Conservation (phyloP, 106 monocot species). For the Triglochin maritima region DNA sequence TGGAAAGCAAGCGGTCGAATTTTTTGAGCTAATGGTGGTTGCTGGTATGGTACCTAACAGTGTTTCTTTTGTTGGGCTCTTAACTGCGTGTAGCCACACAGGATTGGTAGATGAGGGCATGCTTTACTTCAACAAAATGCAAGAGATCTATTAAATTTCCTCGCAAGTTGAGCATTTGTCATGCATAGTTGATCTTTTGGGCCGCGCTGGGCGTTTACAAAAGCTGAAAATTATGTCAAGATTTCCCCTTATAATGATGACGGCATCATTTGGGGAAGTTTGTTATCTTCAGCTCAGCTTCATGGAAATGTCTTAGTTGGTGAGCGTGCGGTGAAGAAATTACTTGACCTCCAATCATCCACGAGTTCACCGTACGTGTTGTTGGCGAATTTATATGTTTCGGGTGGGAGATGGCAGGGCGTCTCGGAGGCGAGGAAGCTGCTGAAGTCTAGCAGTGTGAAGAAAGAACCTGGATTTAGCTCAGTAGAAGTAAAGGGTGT, state of each 20-base stretch:
- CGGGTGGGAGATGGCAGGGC: conserved; percentile 35
- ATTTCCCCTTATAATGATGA: conserved; percentile 25
- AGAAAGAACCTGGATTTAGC: conserved; percentile 42
- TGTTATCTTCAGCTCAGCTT: conserved; percentile 53
- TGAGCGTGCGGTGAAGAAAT: conserved; percentile 30
- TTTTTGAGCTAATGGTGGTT: conserved; percentile 35
- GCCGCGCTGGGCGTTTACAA: conserved; percentile 46
- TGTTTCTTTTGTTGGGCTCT: conserved; percentile 39
- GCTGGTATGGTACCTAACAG: conserved; percentile 26
- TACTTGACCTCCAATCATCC: conserved; percentile 31
- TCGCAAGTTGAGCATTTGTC: conserved; percentile 50
- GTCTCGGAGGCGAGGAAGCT: conserved; percentile 35
- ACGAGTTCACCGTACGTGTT: conserved; percentile 57
- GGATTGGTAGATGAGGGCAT: conserved; percentile 44
- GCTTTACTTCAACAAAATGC: conserved; percentile 35
- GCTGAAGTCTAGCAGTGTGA: conserved; percentile 26
- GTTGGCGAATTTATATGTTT: conserved; percentile 47
- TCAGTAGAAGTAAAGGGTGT: conserved; percentile 28
- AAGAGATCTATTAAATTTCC: conserved; percentile 11
- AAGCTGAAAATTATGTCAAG: conserved; percentile 37
- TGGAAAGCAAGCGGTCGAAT: conserved; percentile 23
- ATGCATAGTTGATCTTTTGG: conserved; percentile 47
- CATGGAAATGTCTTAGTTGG: conserved; percentile 32
- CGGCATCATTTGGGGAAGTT: conserved; percentile 39
- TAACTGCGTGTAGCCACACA: conserved; percentile 46